Evolutionary conservation across 2,329 filamentous ascomycete genomes (phyloP), one percentile per base, ranked within the genome.

Genomic region (Rhynchosporium secalis): DNA sequence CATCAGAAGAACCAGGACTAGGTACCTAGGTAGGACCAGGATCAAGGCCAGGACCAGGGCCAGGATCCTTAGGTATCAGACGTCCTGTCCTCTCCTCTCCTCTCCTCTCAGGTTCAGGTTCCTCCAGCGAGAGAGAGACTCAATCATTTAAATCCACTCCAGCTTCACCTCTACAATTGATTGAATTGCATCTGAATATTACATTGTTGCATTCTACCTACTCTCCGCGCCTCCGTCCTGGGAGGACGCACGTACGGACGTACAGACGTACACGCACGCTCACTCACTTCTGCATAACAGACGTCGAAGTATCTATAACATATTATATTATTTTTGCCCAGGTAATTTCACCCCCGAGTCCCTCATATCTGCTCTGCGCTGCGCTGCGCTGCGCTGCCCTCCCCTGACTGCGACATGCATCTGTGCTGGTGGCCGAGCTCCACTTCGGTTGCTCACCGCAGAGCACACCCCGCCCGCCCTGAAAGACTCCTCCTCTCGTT

Each of bases 381-480:
- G 31, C 48, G 48, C 36, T 33, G 33, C 10, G 20, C 8, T 43
- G 41, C 13, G 41, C 20, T 20, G 20, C 20, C 20, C 20, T 20
- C 20, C 41, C 3, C 12, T 20, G 48, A 36, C 47, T 51, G 47
- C 47, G 48, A 33, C 48, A 52, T 13, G 31, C 48, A 52, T 29
- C 13, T 7, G 20, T 13, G 20, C 20, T 26, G 47, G 36, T 26
- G 41, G 56, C 41, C 43, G 48, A 43, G 49, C 45, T 26, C 33
- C 41, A 51, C 56, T 40, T 41, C 33, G 36, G 38, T 33, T 31
- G 36, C 55, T 51, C 48, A 58, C 57, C 59, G 56, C 51, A 49
- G 15, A 29, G 48, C 40, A 41, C 59, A 64, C 66, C 61, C 68
- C 41, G 41, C 41, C 68, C 69, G 20, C 66, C 65, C 66, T 67